Evolutionary conservation across 495 filamentous ascomycete species (phyloP), one percentile per base, ranked within the genome.

Genomic region (Wilcoxina mikolae): DNA sequence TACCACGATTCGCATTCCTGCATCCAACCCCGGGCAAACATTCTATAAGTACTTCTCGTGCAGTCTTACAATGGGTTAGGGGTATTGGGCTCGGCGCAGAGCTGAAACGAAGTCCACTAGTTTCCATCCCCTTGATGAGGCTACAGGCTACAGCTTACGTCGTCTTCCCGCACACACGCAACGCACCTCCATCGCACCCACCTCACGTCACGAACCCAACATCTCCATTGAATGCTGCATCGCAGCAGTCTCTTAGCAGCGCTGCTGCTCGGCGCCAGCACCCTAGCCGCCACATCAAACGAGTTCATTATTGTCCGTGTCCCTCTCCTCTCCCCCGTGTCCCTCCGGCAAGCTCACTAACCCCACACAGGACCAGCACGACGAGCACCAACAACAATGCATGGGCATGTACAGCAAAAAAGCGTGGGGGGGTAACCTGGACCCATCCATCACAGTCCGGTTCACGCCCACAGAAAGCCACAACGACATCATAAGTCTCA

Each of bases 341-440:
- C 9, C 20, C 20, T 12, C 39, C 20, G 17, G 20, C 39, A 15
- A 35, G 17, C 39, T 20, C 10, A 5, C 4, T 20, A 9, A 18
- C 4, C 7, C 17, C 17, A 22, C 12, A 15, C 51, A 54, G 51
- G 24, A 29, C 41, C 2, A 20, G 9, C 79, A 81, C 59, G 78
- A 85, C 33, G 75, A 82, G 26, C 82, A 87, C 68, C 71, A 78
- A 59, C 85, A 95, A 70, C 77, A 83, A 82, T 99, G 91, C 71
- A 82, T 85, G 66, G 91, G 91, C 70, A 96, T 99, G 91, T 99
- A 96, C 71, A 89, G 82, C 68, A 81, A 76, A 64, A 85, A 80
- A 60, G 71, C 82, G 18, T 99, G 91, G 91, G 86, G 87, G 57
- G 91, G 91, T 61, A 78, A 76, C 28, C 74, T 85, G 49, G 85